These are phyloP conservation scores for Aciculosporium take DNA, from an alignment of 2,329 filamentous ascomycete species.

Conservation along the genomic window DNA sequence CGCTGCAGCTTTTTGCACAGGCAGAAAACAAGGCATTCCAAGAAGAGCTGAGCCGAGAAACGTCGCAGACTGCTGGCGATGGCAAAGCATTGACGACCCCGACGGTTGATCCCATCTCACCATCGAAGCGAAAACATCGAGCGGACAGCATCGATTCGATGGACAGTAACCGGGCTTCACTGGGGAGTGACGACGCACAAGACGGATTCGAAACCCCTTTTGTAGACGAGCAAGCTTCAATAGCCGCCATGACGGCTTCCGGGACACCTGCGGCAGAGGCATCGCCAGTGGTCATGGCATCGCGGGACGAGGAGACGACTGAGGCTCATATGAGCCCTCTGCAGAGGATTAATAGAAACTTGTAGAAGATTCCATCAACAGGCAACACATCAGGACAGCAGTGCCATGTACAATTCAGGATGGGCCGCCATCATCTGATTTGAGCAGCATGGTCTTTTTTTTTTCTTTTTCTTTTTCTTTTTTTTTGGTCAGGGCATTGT, in stretches of 20 bases:
- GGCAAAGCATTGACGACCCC: conserved; percentile 4
- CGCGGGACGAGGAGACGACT: conserved; percentile 6
- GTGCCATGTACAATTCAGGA: too few relatives aligned
- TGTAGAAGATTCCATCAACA: conserved; percentile 18
- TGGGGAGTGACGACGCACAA: conserved; percentile 24
- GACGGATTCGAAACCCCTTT: conserved; percentile 19
- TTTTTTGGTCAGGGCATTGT: too few relatives aligned
- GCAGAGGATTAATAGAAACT: conserved; percentile 15
- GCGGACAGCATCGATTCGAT: conserved; percentile 32
- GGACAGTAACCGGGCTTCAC: conserved; percentile 30
- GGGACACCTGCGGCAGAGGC: conserved; percentile 3
- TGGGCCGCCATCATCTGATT: background rate
- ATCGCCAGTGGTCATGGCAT: background rate
- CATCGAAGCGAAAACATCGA: conserved; percentile 31
- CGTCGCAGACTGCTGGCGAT: conserved; percentile 9
- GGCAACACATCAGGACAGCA: background rate
- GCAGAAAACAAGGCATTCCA: conserved; percentile 39
- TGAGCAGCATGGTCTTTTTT: background rate
- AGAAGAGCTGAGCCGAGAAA: conserved; percentile 31
- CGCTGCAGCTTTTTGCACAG: conserved; percentile 31
- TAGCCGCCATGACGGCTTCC: background rate
- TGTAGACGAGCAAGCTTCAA: conserved; percentile 12
- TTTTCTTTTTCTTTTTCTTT: too few relatives aligned
- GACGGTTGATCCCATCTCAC: conserved; percentile 26
- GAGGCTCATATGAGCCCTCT: background rate